Percentiles rank a stretch among this genome's conserved stretches.
These are phyloP conservation scores for Selenicereus undatus DNA, from an alignment of 148 eudicot genomes.

Conservation along the genomic window DNA sequence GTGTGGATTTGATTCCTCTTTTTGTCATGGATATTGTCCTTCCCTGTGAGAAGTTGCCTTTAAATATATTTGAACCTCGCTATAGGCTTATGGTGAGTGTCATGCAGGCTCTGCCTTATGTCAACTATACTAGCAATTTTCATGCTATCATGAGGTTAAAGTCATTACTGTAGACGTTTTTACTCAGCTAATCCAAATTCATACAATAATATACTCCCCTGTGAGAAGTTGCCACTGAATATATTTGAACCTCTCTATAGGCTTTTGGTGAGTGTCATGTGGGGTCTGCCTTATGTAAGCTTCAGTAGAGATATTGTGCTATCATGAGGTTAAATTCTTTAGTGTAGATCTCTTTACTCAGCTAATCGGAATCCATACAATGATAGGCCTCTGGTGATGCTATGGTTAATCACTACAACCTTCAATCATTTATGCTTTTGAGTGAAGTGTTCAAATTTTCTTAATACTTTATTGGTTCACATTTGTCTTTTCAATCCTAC, in stretches of 20 bases:
- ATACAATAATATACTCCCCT: slow-evolving; percentile 49
- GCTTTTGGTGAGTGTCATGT: slow-evolving; percentile 70
- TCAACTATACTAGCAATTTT: neutral
- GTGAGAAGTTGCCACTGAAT: slow-evolving; percentile 78
- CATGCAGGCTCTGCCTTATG: neutral
- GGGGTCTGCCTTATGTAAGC: neutral
- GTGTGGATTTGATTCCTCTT: slow-evolving; percentile 85
- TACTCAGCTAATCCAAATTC: no score
- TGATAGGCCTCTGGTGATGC: neutral
- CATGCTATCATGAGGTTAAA: neutral
- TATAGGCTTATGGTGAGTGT: slow-evolving; percentile 96
- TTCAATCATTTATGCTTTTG: neutral
- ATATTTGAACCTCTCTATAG: slow-evolving; percentile 99
- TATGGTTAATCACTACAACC: neutral
- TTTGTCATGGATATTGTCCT: slow-evolving; percentile 97
- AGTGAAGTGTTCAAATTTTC: neutral
- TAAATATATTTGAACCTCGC: slow-evolving; percentile 98
- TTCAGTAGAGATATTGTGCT: neutral
- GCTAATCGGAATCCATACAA: neutral
- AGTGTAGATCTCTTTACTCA: neutral
- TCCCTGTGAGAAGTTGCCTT: slow-evolving; percentile 82
- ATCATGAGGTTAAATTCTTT: neutral
- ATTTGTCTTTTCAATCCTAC: neutral
- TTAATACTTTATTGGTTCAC: neutral
- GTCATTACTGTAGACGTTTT: neutral